Conservation (phyloP, 2,329 filamentous ascomycete species). For the Aureobasidium uvarum region DNA sequence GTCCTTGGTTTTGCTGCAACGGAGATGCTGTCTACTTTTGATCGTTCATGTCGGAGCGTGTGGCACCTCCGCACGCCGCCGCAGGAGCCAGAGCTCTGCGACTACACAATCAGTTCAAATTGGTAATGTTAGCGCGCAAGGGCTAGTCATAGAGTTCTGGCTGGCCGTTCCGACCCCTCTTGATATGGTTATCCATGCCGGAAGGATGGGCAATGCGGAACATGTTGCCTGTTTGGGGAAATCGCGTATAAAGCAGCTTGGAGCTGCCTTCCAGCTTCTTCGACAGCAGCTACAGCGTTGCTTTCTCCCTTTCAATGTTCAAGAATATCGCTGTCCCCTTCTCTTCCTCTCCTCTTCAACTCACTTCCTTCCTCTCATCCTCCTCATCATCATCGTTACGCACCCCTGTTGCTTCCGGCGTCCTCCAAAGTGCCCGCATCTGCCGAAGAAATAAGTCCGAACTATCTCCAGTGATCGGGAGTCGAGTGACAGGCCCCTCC, state of each 20-base stretch:
- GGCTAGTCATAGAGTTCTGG: neutral
- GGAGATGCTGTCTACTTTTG: neutral
- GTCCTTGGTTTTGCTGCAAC: neutral
- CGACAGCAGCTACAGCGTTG: constrained; percentile 19
- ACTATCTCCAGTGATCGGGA: constrained; percentile 24
- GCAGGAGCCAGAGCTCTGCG: neutral
- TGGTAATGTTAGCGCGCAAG: neutral
- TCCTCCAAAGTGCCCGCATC: constrained; percentile 1
- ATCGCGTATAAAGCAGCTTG: constrained; percentile 18
- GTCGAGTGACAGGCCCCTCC: constrained; percentile 14
- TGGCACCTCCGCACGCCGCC: neutral
- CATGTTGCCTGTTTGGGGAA: constrained; percentile 19
- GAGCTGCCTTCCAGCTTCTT: constrained; percentile 2
- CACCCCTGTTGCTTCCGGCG: neutral
- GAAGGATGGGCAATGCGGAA: constrained; percentile 9
- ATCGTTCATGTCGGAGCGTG: neutral
- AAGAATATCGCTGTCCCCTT: constrained; percentile 2
- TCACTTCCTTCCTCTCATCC: neutral
- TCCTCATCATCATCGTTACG: neutral
- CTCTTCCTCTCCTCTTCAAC: constrained; percentile 8
- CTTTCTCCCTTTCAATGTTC: constrained; percentile 15
- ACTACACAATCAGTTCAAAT: neutral
- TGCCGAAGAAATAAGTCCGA: constrained; percentile 21
- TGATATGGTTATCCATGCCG: constrained; percentile 20
- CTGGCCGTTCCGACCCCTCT: constrained; percentile 20